Base-by-base conservation (phyloP, 2,329 filamentous ascomycete genomes). In the Penicillium sp. region DNA sequence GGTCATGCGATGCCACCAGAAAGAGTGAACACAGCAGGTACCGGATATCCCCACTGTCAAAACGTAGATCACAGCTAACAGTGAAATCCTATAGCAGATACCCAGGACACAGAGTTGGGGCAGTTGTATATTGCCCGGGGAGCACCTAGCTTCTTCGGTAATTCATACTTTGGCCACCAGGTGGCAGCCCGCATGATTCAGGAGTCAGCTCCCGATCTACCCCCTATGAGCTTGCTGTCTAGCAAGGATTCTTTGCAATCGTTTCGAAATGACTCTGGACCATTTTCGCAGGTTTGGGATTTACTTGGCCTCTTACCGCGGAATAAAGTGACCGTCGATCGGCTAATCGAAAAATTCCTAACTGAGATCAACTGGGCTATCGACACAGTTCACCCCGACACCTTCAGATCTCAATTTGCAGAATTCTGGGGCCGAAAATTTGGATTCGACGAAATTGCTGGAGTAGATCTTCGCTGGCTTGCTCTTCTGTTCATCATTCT, bases 381-480 rank as follows among this genome's bases (percentile, higher is more conserved):
- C 40, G 74, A 78, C 56, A 70, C 70, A 1, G 72, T 78, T 0
- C 71, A 77, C 41, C 64, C 69, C 8, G 65, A 62, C 0, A 69
- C 69, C 0, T 78, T 78, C 61, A 65, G 64, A 48, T 56, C 58
- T 4, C 72, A 73, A 35, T 77, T 77, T 61, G 70, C 75, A 29
- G 64, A 62, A 9, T 78, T 78, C 47, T 78, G 75, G 74, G 66
- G 68, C 5, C 58, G 74, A 2, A 75, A 75, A 48, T 75, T 71
- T 42, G 76, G 76, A 19, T 73, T 72, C 42, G 75, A 78, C 45
- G 75, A 78, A 57, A 69, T 77, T 27, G 69, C 72, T 0, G 72
- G 72, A 2, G 70, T 78, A 4, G 76, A 78, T 58, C 64, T 78
- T 8, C 68, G 76, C 2, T 78, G 76, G 76, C 68, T 78, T n/a